phyloP scores from a whole-genome alignment of 192 early-diverging fungal genomes.

The Podila epicladia region DNA sequence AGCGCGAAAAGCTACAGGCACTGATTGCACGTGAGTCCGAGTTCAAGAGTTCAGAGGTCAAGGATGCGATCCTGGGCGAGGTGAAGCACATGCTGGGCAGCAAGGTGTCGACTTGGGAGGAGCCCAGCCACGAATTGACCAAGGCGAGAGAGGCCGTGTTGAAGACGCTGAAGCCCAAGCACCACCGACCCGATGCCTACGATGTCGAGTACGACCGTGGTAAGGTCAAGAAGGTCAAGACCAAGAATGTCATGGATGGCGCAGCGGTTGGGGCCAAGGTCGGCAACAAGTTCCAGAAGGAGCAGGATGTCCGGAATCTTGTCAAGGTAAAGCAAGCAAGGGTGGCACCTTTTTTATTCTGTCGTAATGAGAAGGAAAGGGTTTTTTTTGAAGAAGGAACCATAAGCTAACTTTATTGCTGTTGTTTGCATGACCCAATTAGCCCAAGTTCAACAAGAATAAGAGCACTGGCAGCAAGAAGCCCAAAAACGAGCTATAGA shows the following conservation, averaged over 20 bases:
- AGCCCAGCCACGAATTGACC: slow-evolving; percentile 18
- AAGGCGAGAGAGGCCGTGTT: slow-evolving; percentile 47
- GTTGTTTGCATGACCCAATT: neutral
- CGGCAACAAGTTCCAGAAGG: slow-evolving; percentile 56
- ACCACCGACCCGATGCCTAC: slow-evolving; percentile 60
- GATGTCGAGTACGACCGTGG: slow-evolving; percentile 82
- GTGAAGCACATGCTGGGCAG: slow-evolving; percentile 43
- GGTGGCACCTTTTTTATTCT: neutral
- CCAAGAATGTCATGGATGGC: slow-evolving; percentile 49
- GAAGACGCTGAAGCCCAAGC: slow-evolving; percentile 62
- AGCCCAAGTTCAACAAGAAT: slow-evolving; percentile 42
- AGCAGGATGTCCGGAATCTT: slow-evolving; percentile 51
- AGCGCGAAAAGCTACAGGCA: slow-evolving; percentile 51
- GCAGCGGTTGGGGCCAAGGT: slow-evolving; percentile 45
- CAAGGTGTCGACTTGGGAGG: slow-evolving; percentile 51
- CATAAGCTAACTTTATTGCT: neutral
- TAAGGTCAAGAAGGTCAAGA: slow-evolving; percentile 78
- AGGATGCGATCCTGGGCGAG: slow-evolving; percentile 60
- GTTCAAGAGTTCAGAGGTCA: slow-evolving; percentile 57
- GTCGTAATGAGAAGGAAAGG: neutral
- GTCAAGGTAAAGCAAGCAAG: slow-evolving; percentile 32
- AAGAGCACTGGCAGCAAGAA: slow-evolving; percentile 33
- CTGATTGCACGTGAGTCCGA: slow-evolving; percentile 62
- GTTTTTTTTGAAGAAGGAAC: neutral
- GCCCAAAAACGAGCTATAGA: neutral